Evolutionary conservation across 2,329 filamentous ascomycete genomes (phyloP).

Genomic region (Venturia pyrina): DNA sequence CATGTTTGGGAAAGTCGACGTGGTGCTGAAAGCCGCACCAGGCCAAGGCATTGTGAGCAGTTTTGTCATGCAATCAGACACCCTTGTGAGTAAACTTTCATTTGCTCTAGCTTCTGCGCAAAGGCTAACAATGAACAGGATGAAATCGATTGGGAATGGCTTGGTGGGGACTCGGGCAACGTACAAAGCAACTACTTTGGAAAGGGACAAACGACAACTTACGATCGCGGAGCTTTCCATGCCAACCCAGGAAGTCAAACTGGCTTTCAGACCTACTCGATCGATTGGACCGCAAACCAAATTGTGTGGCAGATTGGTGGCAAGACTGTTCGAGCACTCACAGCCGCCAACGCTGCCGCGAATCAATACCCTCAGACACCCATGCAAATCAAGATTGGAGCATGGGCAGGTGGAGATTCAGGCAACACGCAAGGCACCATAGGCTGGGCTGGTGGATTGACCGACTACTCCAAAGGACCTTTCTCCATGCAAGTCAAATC

Average conservation of each 20-base stretch:
- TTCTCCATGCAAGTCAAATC: conserved; percentile 78
- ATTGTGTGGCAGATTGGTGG: conserved; percentile 83
- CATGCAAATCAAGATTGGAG: conserved; percentile 86
- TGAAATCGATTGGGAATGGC: conserved; percentile 96
- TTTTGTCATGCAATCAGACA: conserved; percentile 81
- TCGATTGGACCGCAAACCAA: conserved; percentile 83
- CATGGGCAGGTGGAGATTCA: conserved; percentile 85
- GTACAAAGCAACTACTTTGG: conserved; percentile 98
- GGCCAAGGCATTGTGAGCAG: conserved; percentile 90
- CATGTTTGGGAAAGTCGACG: conserved; percentile 92
- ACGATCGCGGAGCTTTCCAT: conserved; percentile 80
- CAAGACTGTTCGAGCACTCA: conserved; percentile 65
- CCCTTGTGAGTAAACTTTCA: conserved; percentile 35
- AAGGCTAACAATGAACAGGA: conserved; percentile 36
- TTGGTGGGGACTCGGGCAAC: conserved; percentile 64
- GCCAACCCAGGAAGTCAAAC: conserved; percentile 57
- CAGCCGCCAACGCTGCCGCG: conserved; percentile 53
- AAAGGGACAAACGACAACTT: conserved; percentile 76
- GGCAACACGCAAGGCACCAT: conserved; percentile 74
- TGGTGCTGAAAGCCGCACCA: conserved; percentile 74
- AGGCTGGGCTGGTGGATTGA: conserved; percentile 76
- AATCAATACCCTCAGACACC: conserved; percentile 87
- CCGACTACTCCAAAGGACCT: conserved; percentile 73
- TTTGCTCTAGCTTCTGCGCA: no score
- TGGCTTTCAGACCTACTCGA: conserved; percentile 72